These are phyloP conservation scores for Irpex sp. DNA, from an alignment of 1,284 basidiomycete species.

Conservation along the genomic window DNA sequence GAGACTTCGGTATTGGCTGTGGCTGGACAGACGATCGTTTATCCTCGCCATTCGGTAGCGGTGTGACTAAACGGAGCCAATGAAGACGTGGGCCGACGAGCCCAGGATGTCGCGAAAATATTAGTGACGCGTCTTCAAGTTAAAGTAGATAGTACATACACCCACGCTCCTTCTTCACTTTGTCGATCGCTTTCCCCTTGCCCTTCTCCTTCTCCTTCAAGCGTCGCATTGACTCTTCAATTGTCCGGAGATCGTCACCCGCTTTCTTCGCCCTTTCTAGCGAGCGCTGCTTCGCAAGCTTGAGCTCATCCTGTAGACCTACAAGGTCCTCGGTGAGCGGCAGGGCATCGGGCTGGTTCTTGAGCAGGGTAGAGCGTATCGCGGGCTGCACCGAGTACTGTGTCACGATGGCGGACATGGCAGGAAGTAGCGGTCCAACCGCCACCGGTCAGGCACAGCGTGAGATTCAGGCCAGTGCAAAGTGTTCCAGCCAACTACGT, in stretches of 20 bases:
- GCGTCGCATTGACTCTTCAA: conserved; percentile 65
- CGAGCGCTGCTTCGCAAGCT: conserved; percentile 46
- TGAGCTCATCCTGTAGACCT: conserved; percentile 56
- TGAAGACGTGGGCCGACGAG: conserved; percentile 1
- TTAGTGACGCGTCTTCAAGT: conserved; percentile 3
- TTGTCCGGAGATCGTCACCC: conserved; percentile 61
- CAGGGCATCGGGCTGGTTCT: conserved; percentile 56
- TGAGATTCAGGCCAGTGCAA: background rate
- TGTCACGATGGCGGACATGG: conserved; percentile 45
- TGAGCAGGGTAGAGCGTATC: conserved; percentile 55
- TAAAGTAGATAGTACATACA: conserved; percentile 46
- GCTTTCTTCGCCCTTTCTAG: conserved; percentile 65
- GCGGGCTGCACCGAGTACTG: conserved; percentile 40
- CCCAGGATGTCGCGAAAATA: background rate
- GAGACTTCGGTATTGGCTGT: conserved; percentile 30
- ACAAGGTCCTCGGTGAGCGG: conserved; percentile 74
- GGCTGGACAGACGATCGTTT: conserved; percentile 31
- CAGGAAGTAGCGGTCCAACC: conserved; percentile 6
- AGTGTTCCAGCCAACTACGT: background rate
- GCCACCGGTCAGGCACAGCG: background rate
- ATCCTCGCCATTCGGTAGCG: conserved; percentile 47
- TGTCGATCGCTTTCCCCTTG: conserved; percentile 69
- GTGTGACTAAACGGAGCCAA: conserved; percentile 38
- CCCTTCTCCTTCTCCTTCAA: conserved; percentile 75
- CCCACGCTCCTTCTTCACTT: conserved; percentile 65